Conservation (phyloP, 495 filamentous ascomycete species). For the Pyrenula massariospora region DNA sequence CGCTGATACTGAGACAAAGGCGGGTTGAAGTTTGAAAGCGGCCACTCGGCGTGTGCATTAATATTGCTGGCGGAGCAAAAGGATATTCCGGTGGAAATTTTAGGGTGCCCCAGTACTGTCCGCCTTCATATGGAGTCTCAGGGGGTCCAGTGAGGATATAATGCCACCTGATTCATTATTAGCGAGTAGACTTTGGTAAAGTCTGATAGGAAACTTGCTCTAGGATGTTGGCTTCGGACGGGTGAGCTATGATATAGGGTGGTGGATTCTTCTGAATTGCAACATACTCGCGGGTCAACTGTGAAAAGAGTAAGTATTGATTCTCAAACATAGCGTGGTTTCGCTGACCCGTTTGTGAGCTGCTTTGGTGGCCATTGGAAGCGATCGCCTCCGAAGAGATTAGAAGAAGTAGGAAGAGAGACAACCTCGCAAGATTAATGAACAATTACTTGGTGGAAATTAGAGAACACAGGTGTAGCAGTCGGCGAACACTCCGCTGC, state of each 20-base stretch:
- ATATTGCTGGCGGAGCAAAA: slow-evolving; percentile 92
- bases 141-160: slow-evolving; percentile 97
- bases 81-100: slow-evolving; percentile 94
- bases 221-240: slow-evolving; percentile 88
- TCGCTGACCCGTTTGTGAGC: slow-evolving; percentile 69
- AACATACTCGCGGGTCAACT: slow-evolving; percentile 93
- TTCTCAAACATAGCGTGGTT: background rate
- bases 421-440: too few species aligned
- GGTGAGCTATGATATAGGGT: slow-evolving; percentile 87
- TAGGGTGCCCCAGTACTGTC: slow-evolving; percentile 96
- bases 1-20: slow-evolving; percentile 86
- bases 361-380: slow-evolving; percentile 64
- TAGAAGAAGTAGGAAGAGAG: too few species aligned
- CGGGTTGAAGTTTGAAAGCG: slow-evolving; percentile 88
- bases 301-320: background rate
- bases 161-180: slow-evolving; percentile 62
- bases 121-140: slow-evolving; percentile 82
- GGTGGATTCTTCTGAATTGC: slow-evolving; percentile 83
- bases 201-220: slow-evolving; percentile 43
- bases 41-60: slow-evolving; percentile 95
- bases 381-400: background rate
- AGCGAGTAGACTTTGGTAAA: slow-evolving; percentile 1
- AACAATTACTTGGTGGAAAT: too few species aligned
- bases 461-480: too few species aligned
- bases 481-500: too few species aligned